Evolutionary conservation across 1,284 basidiomycete species (phyloP).

Genomic region (Sporisorium graminicola): DNA sequence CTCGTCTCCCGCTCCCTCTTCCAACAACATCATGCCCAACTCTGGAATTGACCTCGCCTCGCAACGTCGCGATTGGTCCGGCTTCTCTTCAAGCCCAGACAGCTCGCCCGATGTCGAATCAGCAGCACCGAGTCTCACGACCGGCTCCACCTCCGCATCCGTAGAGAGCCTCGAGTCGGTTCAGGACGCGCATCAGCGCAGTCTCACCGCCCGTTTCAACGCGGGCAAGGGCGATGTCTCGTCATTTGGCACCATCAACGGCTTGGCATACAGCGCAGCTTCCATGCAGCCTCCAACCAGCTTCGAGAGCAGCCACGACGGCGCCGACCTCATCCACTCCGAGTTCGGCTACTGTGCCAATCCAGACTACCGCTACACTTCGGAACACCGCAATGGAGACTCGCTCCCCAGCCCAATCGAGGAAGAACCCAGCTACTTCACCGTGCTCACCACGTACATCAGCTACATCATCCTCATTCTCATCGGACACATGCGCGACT

Average conservation of each 20-base stretch:
- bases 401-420: constrained; percentile 71
- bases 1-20: constrained; percentile 25
- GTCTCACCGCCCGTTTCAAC: constrained; percentile 26
- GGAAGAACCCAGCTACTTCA: constrained; percentile 84
- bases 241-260: constrained; percentile 12
- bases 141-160: constrained; percentile 60
- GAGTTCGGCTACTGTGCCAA: constrained; percentile 88
- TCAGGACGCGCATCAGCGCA: constrained; percentile 50
- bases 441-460: constrained; percentile 90
- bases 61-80: constrained; percentile 26
- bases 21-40: constrained; percentile 27
- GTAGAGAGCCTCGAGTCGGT: constrained; percentile 58
- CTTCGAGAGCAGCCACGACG: constrained; percentile 48
- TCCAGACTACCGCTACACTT: constrained; percentile 78
- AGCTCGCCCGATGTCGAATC: constrained; percentile 50
- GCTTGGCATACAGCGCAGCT: constrained; percentile 19
- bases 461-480: constrained; percentile 74
- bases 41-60: constrained; percentile 8
- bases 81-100: constrained; percentile 26
- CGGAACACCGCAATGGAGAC: constrained; percentile 73
- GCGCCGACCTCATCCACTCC: constrained; percentile 74
- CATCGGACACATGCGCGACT: constrained; percentile 93
- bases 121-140: constrained; percentile 60
- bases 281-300: constrained; percentile 42
- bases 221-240: constrained; percentile 22